Evolutionary conservation across 306 rosid genomes (phyloP).

Genomic region (Citrullus colocynthis): DNA sequence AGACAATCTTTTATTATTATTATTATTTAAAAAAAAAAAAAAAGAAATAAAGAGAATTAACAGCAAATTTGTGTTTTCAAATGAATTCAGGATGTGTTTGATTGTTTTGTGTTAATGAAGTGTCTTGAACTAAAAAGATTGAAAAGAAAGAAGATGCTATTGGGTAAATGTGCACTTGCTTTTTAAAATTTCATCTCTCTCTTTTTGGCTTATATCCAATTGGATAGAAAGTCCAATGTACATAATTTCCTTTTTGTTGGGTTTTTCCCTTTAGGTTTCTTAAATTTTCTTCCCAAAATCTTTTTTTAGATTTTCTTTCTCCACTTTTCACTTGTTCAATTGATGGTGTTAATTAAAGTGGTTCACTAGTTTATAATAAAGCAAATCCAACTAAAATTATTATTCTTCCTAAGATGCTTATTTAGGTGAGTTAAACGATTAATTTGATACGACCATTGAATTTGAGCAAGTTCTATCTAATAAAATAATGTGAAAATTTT

Average conservation of each 20-base stretch:
- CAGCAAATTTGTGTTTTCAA: no score
- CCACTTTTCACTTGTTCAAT: background rate
- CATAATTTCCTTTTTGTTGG: slow-evolving; percentile 1
- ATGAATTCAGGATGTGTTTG: background rate
- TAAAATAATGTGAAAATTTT: background rate
- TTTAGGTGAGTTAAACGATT: background rate
- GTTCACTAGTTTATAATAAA: background rate
- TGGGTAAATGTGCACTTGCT: background rate
- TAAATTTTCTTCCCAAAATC: background rate
- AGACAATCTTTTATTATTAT: no score
- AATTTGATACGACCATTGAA: background rate
- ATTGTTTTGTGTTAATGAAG: background rate
- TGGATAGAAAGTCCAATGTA: background rate
- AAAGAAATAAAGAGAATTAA: no score
- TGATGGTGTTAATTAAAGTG: slow-evolving; percentile 3
- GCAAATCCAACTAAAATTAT: background rate
- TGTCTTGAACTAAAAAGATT: background rate
- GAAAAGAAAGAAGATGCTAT: slow-evolving; percentile 4
- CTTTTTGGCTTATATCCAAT: slow-evolving; percentile 6
- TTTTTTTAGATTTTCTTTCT: slow-evolving; percentile 5
- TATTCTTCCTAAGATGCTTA: background rate
- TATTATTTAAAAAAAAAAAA: no score
- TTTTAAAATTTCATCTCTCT: background rate
- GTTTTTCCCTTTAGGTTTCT: background rate
- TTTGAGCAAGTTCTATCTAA: background rate